Base-by-base conservation (phyloP, 2,329 filamentous ascomycete species). In the Trichoderma sp. region DNA sequence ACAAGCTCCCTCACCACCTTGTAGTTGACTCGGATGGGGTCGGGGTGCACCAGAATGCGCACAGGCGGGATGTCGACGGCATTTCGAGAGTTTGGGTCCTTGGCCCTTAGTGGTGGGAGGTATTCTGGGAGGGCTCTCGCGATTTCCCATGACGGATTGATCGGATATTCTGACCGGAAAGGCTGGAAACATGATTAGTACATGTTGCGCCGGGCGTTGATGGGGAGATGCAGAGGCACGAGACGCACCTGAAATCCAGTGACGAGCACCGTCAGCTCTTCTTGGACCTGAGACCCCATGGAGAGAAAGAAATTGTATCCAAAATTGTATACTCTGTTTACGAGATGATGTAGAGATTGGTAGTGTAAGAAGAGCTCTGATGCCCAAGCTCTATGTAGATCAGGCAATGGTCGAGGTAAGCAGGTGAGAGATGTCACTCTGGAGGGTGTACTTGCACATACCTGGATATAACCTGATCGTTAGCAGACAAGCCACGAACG, bases 101-200 rank as follows among this genome's bases (percentile, higher is more conserved):
- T 87, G 74, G 80, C 79, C 65, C 83, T 81, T 15, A 84, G 79
- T 1, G 85, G 82, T 3, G 89, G 87, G 6, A 95, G 86, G 75
- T 88, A 86, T 3, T 86, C 80, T 4, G 93, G 91, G n/a, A 97
- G 88, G 23, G 83, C 84, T 30, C 85, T 86, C 63, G 92, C 90
- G 78, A 97, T 95, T 78, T 95, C 88, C 87, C 89, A 95, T 3
- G 93, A 94, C 9, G 94, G 93, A 78, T 97, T 97, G 72, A 91
- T 83, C 32, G 90, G 88, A 77, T 91, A 90, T 58, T 91, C 83
- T n/a, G 82, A 85, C 76, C 91, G 90, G 81, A 97, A 97, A 1
- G 94, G 91, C 93, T 95, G 73, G 68, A 43, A 12, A 36, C 9
- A 20, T 13, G 23, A 20, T 20, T n/a, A 28, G 47, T 32, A 26